Base-by-base conservation (phyloP, 768 basidiomycete species). In the Kwoniella europaea region DNA sequence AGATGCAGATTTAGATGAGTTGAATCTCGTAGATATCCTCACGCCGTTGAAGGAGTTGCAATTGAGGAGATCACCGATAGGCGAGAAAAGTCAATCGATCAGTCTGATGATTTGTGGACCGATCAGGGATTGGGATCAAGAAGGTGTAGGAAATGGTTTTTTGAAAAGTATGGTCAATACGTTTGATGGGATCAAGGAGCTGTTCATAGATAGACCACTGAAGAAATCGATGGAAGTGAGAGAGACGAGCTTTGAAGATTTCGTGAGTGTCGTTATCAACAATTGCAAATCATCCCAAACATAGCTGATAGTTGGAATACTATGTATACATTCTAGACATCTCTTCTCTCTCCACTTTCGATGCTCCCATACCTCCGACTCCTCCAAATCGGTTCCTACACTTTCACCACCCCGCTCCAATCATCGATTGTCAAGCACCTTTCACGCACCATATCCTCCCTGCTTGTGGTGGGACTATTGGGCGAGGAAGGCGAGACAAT, bases 101-200 rank as follows among this genome's bases (percentile, higher is more conserved):
- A 76, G 73, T 43, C 68, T 82, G 62, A 81, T 79, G 75, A 56
- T 82, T 24, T 82, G 81, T 57, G 81, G 81, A 18, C 79, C 81
- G 3, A 81, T 82, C 41, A 74, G 63, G 16, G 76, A 76, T 4
- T 82, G 81, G 81, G 77, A 71, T 24, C 35, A 35, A 35, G 35
- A 6, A 35, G 22, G 35, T 16, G 7, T 20, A 24, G 54, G 12
- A 12, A 54, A 44, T 56, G 74, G 58, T 15, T 79, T 82, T 53
- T 65, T 82, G 46, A 29, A 67, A 22, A 72, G 70, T 16, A 42
- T 82, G n/a, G 74, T 77, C 9, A 43, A 63, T 15, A 67, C 71
- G 13, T 79, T 71, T 55, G 69, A 71, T n/a, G 78, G 67, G 13
- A 76, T 82, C 59, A 78, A 77, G 63, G 81, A 82, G 72, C 57